Base-by-base conservation (phyloP, 2,329 filamentous ascomycete genomes). In the Curvularia hawaiiensis region DNA sequence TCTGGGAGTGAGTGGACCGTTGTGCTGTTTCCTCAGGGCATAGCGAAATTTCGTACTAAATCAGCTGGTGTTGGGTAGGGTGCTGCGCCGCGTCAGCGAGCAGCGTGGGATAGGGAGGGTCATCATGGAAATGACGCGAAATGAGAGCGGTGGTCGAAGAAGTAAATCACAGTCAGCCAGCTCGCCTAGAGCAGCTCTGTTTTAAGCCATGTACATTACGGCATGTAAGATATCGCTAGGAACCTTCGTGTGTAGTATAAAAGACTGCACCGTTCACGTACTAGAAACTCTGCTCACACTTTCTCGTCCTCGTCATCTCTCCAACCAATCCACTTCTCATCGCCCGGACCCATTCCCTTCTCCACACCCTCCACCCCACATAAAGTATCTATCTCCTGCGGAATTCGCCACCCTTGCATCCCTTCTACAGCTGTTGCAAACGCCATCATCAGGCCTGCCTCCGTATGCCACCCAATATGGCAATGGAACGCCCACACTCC, bases 401-500 rank as follows among this genome's bases (percentile, higher is more conserved):
- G 82, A 2, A 86, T 62, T 18, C 69, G 54, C 75, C 50, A 48
- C 0, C 76, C 55, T 73, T 77, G 70, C 60, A 87, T 70, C 39
- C 74, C 73, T 44, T 85, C 82, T 11, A 78, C 73, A 30, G 80
- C 74, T 8, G 79, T 81, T 28, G 85, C 64, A 52, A 88, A 80
- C 69, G 86, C 83, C 85, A 88, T 88, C 31, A 82, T 57, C 51
- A 76, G 49, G 16, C 73, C 73, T 2, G 70, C 56, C 52, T 58
- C 56, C 12, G 59, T 62, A 56, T 76, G 74, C 77, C 72, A 94
- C 70, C 91, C 89, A 52, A 93, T 88, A 72, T 94, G 90, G 75
- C 90, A 93, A 76, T 92, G 90, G 78, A 92, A 81, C 14, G 80
- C 67, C 80, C 80, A 78, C 58, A 74, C 67, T 63, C 87, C 88